Conservation (phyloP, 129 eudicot genomes). For the Pittosporum tobira region DNA sequence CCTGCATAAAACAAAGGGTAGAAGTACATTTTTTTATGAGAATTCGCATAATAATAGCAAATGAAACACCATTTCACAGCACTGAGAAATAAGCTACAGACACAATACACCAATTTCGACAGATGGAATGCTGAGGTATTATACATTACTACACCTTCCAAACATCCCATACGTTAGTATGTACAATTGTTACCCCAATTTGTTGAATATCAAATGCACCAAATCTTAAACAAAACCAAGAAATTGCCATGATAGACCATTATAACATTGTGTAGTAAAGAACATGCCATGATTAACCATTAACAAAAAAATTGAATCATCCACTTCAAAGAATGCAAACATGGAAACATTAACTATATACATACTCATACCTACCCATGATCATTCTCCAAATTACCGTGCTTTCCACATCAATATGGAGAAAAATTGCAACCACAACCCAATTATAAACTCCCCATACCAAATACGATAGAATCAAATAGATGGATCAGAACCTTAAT, state of each 20-base stretch:
- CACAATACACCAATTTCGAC: not conserved
- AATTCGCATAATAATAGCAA: not conserved
- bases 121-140: not conserved
- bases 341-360: not conserved
- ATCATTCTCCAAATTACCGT: not conserved
- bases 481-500: not conserved
- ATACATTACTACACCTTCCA: not conserved
- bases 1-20: slow-evolving; percentile 32
- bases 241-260: no score
- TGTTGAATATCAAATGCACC: not conserved
- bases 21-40: not conserved
- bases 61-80: not conserved
- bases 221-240: not conserved
- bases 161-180: not conserved
- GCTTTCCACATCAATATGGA: not conserved
- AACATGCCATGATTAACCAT: not conserved
- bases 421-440: not conserved
- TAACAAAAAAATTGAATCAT: no score
- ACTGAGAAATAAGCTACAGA: not conserved
- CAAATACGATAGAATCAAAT: not conserved
- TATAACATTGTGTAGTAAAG: not conserved
- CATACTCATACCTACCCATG: no score
- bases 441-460: not conserved
- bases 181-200: not conserved
- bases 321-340: not conserved